A percentile compares a stretch with the other conserved stretches of the same genome.
Evolutionary conservation across 208 protist genomes (phyloP).

Genomic region (Plasmodiophora brassicae): DNA sequence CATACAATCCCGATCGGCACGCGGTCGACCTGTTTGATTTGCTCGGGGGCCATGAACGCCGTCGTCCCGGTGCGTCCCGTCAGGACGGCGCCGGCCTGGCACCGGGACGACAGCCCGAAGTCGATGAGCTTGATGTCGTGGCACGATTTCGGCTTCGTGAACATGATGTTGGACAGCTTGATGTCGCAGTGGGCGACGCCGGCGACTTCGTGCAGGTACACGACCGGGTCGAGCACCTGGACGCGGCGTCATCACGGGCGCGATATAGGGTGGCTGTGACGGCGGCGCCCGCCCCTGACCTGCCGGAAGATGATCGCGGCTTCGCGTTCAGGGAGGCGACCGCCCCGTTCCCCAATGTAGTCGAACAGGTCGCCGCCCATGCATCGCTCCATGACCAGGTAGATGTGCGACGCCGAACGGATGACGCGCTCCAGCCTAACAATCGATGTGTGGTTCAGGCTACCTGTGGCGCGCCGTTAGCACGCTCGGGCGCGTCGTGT

Average conservation of each 20-base stretch:
- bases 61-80: neutral
- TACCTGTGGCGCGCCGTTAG: neutral
- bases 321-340: neutral
- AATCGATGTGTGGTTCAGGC: neutral
- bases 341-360: slow-evolving; percentile 1
- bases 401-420: neutral
- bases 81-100: slow-evolving; percentile 20
- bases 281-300: neutral
- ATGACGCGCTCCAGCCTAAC: slow-evolving; percentile 6
- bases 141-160: neutral
- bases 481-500: neutral
- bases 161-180: slow-evolving; percentile 35
- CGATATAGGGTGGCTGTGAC: too few relatives aligned
- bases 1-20: neutral
- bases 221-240: neutral
- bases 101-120: neutral
- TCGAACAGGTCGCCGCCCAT: slow-evolving; percentile 10
- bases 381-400: slow-evolving; percentile 21
- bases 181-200: slow-evolving; percentile 34
- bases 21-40: slow-evolving; percentile 4
- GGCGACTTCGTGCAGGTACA: neutral
- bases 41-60: slow-evolving; percentile 25
- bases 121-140: slow-evolving; percentile 7
- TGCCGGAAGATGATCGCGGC: neutral
- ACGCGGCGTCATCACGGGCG: neutral